Conservation (phyloP, 257 asterid genomes). For the Plantago elongata region DNA sequence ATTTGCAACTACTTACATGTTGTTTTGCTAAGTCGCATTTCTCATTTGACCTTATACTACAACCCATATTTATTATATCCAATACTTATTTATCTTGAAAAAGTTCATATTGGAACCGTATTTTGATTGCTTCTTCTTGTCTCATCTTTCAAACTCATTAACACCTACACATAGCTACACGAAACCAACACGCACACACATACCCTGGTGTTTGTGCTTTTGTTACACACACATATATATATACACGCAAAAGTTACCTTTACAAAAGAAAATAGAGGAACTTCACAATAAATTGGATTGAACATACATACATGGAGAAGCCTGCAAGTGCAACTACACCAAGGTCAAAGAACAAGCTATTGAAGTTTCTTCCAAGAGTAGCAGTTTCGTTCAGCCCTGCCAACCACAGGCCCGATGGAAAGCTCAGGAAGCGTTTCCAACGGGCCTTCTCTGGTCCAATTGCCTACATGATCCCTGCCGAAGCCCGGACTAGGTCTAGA, state of each 20-base stretch:
- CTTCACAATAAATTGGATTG: not conserved
- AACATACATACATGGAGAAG: conserved; percentile 35
- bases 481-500: conserved; percentile 34
- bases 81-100: conserved; percentile 18
- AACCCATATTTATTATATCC: not conserved
- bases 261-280: not conserved
- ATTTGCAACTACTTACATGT: not conserved
- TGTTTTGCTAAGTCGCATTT: conserved; percentile 25
- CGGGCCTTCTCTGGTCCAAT: conserved; percentile 36
- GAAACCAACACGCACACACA: not conserved
- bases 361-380: conserved; percentile 40
- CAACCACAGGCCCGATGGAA: conserved; percentile 24
- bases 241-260: conserved; percentile 1
- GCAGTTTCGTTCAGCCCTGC: conserved; percentile 37
- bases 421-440: conserved; percentile 17
- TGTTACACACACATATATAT: conserved; percentile 2
- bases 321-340: conserved; percentile 19
- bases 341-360: conserved; percentile 24
- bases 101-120: conserved; percentile 27
- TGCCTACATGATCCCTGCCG: conserved; percentile 30
- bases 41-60: conserved; percentile 26
- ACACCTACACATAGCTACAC: not conserved
- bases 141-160: not conserved
- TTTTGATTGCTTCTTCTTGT: conserved; percentile 19
- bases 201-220: conserved; percentile 1